These are phyloP conservation scores for Globisporangium splendens DNA, from an alignment of 352 stramenopile genomes.

Conservation along the genomic window DNA sequence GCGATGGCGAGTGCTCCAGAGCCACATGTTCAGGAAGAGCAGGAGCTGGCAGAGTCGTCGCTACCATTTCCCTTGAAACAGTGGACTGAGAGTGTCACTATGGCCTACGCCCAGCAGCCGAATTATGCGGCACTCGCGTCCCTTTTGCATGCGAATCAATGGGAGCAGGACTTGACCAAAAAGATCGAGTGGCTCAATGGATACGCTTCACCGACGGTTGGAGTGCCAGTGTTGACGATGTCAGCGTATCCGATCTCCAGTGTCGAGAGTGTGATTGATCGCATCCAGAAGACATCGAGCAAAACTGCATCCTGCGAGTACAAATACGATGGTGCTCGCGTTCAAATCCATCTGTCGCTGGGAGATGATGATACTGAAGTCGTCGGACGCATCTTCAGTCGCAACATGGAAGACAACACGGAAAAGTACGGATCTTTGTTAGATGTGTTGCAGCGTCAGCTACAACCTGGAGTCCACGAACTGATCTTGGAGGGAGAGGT, in stretches of 20 bases:
- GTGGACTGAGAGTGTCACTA: conserved; percentile 66
- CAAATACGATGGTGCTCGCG: conserved; percentile 82
- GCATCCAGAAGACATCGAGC: conserved; percentile 35
- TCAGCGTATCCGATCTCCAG: conserved; percentile 68
- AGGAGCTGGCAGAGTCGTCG: background rate
- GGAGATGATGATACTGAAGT: background rate
- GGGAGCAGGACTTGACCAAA: conserved; percentile 18
- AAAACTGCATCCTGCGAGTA: conserved; percentile 62
- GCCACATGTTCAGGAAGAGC: background rate
- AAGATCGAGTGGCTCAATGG: conserved; percentile 28
- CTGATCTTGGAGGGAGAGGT: conserved; percentile 77
- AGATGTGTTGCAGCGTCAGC: conserved; percentile 30
- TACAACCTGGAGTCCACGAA: conserved; percentile 17
- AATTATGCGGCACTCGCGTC: conserved; percentile 53
- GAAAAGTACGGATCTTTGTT: conserved; percentile 61
- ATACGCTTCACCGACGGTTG: conserved; percentile 35
- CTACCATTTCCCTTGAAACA: conserved; percentile 15
- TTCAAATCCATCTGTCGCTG: conserved; percentile 64
- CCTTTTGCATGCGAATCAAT: conserved; percentile 30
- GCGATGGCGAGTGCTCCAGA: conserved; percentile 31
- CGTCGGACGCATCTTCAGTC: conserved; percentile 67
- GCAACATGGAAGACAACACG: conserved; percentile 81
- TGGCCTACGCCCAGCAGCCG: conserved; percentile 65
- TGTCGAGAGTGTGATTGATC: conserved; percentile 40
- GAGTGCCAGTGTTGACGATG: conserved; percentile 77